Evolutionary conservation across 2,329 filamentous ascomycete genomes (phyloP).

Genomic region (Metarhizium brunneum): DNA sequence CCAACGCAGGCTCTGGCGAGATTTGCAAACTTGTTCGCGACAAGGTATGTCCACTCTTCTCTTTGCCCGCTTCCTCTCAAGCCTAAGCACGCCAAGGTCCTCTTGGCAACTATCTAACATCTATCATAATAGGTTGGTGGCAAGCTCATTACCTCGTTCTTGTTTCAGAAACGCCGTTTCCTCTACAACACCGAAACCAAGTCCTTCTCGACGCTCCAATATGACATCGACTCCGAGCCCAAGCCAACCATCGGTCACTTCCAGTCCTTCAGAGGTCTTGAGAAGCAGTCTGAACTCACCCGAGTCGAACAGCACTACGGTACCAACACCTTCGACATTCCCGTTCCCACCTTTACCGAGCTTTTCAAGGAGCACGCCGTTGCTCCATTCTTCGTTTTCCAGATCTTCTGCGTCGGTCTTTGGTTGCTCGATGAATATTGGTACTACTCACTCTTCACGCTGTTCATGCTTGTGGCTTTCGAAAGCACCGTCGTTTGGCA

Average conservation of each 20-base stretch:
- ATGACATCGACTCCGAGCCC: slow-evolving; percentile 75
- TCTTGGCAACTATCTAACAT: background rate
- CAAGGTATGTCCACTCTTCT: slow-evolving; percentile 36
- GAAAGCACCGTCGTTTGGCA: slow-evolving; percentile 99
- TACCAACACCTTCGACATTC: slow-evolving; percentile 93
- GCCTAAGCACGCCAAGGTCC: no score
- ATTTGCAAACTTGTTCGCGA: slow-evolving; percentile 78
- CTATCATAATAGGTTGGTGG: slow-evolving; percentile 46
- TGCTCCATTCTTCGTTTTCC: slow-evolving; percentile 98
- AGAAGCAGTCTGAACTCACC: slow-evolving; percentile 64
- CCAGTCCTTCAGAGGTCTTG: slow-evolving; percentile 70
- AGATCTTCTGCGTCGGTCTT: slow-evolving; percentile 94
- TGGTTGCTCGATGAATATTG: slow-evolving; percentile 99
- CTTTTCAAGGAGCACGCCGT: slow-evolving; percentile 98
- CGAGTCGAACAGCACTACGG: slow-evolving; percentile 88
- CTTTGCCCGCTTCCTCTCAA: no score
- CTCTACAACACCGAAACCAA: slow-evolving; percentile 65
- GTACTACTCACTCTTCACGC: slow-evolving; percentile 98
- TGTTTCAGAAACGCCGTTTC: slow-evolving; percentile 97
- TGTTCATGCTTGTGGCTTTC: slow-evolving; percentile 96
- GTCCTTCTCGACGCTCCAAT: slow-evolving; percentile 73
- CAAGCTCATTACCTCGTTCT: slow-evolving; percentile 72
- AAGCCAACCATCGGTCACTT: slow-evolving; percentile 71
- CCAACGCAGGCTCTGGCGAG: slow-evolving; percentile 81
- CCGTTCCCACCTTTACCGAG: slow-evolving; percentile 89